These are phyloP conservation scores for Auxenochlorella pyrenoidosa DNA, from an alignment of 139 green algal species.

Conservation along the genomic window DNA sequence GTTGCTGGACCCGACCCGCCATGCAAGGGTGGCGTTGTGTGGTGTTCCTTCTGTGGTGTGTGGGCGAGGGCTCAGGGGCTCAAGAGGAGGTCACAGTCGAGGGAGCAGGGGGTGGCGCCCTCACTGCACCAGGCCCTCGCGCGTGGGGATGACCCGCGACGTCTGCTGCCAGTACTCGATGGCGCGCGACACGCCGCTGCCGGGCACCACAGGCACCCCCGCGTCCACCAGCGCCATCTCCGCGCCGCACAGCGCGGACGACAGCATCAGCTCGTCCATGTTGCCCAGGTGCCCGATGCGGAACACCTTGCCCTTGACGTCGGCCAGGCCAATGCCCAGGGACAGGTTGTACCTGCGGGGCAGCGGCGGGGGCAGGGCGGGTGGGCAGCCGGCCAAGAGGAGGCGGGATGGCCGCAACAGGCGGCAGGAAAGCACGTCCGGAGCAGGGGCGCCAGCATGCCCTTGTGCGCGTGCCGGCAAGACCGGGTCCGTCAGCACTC, in stretches of 20 bases:
- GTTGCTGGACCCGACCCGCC: no score
- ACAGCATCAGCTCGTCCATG: slow-evolving; percentile 97
- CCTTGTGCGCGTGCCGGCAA: no score
- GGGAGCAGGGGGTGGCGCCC: no score
- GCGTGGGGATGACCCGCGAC: slow-evolving; percentile 73
- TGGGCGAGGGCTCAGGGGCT: no score
- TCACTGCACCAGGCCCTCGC: slow-evolving; percentile 56
- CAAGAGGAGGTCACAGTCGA: no score
- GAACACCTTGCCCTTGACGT: slow-evolving; percentile 95
- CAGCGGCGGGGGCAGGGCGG: background rate
- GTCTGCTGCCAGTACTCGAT: slow-evolving; percentile 87
- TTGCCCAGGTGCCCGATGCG: slow-evolving; percentile 97
- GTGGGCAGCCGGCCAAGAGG: background rate
- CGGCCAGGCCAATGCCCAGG: slow-evolving; percentile 92
- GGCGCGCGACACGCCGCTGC: slow-evolving; percentile 78
- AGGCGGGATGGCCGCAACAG: background rate
- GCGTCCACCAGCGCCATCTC: slow-evolving; percentile 96
- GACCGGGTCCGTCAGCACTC: no score
- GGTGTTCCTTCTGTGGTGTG: no score
- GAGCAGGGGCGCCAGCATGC: no score
- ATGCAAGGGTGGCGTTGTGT: no score
- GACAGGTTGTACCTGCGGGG: slow-evolving; percentile 94
- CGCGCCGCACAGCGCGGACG: slow-evolving; percentile 80
- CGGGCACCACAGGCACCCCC: slow-evolving; percentile 73
- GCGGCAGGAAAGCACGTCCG: no score